phyloP scores from a whole-genome alignment of 2,329 filamentous ascomycete species.

The Diaporthe batatas region DNA sequence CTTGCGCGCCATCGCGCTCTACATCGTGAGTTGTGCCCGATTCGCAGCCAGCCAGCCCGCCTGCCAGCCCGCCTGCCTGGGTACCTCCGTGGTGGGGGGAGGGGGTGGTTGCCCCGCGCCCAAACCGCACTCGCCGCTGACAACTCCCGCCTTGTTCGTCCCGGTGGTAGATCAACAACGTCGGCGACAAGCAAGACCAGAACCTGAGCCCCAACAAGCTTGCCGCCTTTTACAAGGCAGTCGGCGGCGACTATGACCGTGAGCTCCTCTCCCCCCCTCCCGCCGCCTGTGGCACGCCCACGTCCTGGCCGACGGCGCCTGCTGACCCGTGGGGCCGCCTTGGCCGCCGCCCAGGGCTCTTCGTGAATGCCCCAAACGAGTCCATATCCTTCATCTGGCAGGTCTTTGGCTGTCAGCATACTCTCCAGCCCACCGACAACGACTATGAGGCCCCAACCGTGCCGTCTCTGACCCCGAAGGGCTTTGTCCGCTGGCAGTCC shows the following conservation, averaged over 20 bases:
- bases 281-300: constrained; percentile 21
- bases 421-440: constrained; percentile 80
- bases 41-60: too few species aligned
- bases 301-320: constrained; percentile 40
- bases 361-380: constrained; percentile 78
- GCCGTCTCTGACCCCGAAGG: constrained; percentile 84
- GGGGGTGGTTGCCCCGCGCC: constrained; percentile 10
- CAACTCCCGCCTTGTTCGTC: constrained; percentile 40
- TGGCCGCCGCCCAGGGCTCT: constrained; percentile 70
- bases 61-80: background rate
- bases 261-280: background rate
- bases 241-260: constrained; percentile 83
- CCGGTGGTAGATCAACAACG: constrained; percentile 63
- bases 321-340: constrained; percentile 20
- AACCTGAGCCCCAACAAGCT: constrained; percentile 76
- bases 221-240: constrained; percentile 80
- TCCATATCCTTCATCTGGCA: constrained; percentile 94
- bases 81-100: background rate
- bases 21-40: constrained; percentile 69
- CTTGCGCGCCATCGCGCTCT: constrained; percentile 74
- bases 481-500: constrained; percentile 94
- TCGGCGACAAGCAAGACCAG: constrained; percentile 68
- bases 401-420: constrained; percentile 90
- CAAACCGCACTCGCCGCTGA: constrained; percentile 9
- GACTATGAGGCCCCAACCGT: constrained; percentile 82